Evolutionary conservation across 2,329 filamentous ascomycete species (phyloP), one percentile per base, ranked within the genome.

Genomic region (Ascosphaera aggregata): DNA sequence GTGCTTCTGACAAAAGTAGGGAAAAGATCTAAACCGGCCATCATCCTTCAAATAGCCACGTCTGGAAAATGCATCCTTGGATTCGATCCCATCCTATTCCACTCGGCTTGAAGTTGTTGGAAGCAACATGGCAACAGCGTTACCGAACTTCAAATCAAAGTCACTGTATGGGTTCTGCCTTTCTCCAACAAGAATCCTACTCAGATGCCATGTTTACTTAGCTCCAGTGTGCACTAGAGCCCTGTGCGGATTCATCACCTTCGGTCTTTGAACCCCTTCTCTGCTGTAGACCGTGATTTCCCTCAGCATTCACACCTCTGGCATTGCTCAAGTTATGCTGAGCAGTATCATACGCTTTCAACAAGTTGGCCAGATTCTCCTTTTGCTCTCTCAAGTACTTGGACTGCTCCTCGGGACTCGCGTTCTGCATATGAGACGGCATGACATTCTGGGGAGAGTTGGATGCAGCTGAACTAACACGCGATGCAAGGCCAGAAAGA

Each of bases 301-400:
- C 13, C 30, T 32, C 30, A 32, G 3, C 15, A 4, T 32, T 5
- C 30, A 32, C 30, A n/a, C 30, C 13, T 32, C 5, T 5, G 4
- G 30, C 30, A n/a, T n/a, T 32, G 11, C 30, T 32, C 34, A 36
- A 36, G 19, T 36, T n/a, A 15, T 36, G 7, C 5, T 8, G 16
- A 9, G 34, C 34, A n/a, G 34, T 36, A 36, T 36, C 34, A n/a
- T 36, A 36, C 13, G 34, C 34, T 11, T 17, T 18, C 34, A 36
- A 19, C 17, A 36, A 9, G 16, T 18, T 36, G 15, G 34, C 34
- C 17, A 36, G 16, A 3, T 36, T 5, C 34, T 36, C 34, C 34
- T 36, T 36, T 9, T 22, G 34, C 15, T 36, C 34, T 9, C 15
- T 18, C 9, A 36, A 17, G 34, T 36, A 36, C 4, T 36, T 4